These are phyloP conservation scores for Botrytis byssoidea DNA, from an alignment of 2,329 filamentous ascomycete genomes.

Conservation along the genomic window DNA sequence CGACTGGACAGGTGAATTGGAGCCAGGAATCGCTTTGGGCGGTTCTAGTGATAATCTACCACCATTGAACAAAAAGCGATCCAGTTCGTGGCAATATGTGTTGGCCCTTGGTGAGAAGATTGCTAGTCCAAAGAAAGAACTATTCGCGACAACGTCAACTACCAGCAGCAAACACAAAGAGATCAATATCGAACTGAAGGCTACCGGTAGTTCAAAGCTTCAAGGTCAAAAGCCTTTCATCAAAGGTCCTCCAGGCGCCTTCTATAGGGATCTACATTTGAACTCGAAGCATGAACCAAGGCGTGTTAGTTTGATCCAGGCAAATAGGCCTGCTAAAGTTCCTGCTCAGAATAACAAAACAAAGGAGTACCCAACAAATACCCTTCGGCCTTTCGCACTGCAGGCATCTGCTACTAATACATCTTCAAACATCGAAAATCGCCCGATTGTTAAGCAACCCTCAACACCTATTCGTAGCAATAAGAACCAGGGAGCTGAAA, in stretches of 20 bases:
- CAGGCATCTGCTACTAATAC: slow-evolving; percentile 19
- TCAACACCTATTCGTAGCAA: slow-evolving; percentile 16
- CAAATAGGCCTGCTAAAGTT: slow-evolving; percentile 13
- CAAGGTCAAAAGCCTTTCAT: slow-evolving; percentile 25
- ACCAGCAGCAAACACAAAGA: neutral
- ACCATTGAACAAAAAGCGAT: slow-evolving; percentile 19
- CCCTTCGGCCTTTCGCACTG: slow-evolving; percentile 32
- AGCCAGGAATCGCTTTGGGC: slow-evolving; percentile 25
- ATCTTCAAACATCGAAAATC: neutral
- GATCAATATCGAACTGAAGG: neutral
- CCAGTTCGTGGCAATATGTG: slow-evolving; percentile 28
- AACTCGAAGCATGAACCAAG: slow-evolving; percentile 24
- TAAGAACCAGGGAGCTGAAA: neutral
- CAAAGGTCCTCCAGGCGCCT: slow-evolving; percentile 31
- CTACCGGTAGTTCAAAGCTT: neutral
- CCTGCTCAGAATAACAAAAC: slow-evolving; percentile 15
- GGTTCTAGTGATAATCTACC: neutral
- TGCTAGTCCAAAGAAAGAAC: neutral
- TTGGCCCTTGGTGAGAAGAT: slow-evolving; percentile 24
- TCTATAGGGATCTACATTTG: slow-evolving; percentile 32
- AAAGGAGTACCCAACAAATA: slow-evolving; percentile 29
- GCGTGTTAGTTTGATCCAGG: slow-evolving; percentile 16
- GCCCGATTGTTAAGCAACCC: slow-evolving; percentile 8
- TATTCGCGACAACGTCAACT: neutral
- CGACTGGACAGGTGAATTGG: slow-evolving; percentile 29